A percentile compares a stretch with the other conserved stretches of the same genome.
Conservation (phyloP, 202 grass and related monocot genomes). For the Schoenoplectus tabernaemontani region DNA sequence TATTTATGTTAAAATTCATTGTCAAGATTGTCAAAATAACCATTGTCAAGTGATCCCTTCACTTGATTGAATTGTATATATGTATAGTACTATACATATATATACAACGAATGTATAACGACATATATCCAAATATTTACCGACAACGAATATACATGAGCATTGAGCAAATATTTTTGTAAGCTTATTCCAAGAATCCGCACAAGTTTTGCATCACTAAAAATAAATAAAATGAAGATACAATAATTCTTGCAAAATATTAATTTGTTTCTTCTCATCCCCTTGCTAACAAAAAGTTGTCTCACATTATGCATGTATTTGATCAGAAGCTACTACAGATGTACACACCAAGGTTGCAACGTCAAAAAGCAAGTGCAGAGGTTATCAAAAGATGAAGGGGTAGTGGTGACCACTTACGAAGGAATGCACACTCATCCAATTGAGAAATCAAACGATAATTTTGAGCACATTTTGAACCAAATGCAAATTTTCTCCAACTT, state of each 20-base stretch:
- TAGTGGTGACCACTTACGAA: constrained; percentile 84
- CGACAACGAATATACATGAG: background rate
- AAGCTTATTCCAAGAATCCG: too few species aligned
- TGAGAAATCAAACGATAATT: constrained; percentile 77
- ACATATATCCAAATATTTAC: background rate
- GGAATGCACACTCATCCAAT: constrained; percentile 69
- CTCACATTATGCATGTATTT: background rate
- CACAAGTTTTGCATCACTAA: background rate
- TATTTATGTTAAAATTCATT: too few species aligned
- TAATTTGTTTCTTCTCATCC: too few species aligned
- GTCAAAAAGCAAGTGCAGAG: constrained; percentile 90
- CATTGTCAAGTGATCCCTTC: too few species aligned
- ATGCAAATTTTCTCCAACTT: constrained; percentile 57
- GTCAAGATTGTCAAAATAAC: too few species aligned
- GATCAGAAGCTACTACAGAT: constrained; percentile 82
- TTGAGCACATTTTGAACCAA: constrained; percentile 75
- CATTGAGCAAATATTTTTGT: too few species aligned
- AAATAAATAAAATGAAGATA: background rate
- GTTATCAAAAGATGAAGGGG: constrained; percentile 48
- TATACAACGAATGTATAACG: too few species aligned
- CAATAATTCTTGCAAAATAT: background rate
- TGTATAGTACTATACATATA: too few species aligned
- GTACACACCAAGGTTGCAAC: constrained; percentile 74
- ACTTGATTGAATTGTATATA: too few species aligned
- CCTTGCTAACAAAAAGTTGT: background rate